Conservation (phyloP, 768 basidiomycete genomes). For the Amanita fuliginea region DNA sequence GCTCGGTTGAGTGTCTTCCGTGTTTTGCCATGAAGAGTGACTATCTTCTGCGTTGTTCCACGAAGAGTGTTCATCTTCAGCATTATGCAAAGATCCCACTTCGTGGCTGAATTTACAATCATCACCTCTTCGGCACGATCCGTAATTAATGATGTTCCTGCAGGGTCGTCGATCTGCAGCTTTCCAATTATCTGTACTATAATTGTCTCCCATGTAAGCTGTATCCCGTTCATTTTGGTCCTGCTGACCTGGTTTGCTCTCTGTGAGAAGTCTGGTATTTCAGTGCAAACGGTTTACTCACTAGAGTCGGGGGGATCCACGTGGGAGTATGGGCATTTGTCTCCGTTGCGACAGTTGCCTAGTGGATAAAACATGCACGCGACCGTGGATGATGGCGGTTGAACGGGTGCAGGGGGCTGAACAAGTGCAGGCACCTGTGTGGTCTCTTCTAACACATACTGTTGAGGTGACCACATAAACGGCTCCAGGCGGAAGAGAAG, state of each 20-base stretch:
- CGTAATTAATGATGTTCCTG: conserved; percentile 13
- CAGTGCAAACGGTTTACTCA: neutral
- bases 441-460: neutral
- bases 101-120: conserved; percentile 17
- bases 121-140: conserved; percentile 12
- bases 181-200: neutral
- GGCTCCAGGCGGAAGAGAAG: conserved; percentile 28
- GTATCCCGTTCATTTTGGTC: neutral
- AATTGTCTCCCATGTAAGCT: neutral
- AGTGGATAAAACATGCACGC: conserved; percentile 24
- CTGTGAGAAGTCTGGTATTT: neutral
- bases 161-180: conserved; percentile 9
- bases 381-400: conserved; percentile 9
- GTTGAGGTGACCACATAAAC: conserved; percentile 13
- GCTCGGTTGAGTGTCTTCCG: too few species aligned
- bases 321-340: conserved; percentile 24
- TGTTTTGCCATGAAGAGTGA: too few species aligned
- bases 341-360: conserved; percentile 28
- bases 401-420: neutral
- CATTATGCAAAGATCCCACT: neutral
- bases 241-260: neutral
- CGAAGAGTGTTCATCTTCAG: neutral
- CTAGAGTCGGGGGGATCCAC: conserved; percentile 10
- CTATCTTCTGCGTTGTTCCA: neutral
- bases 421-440: neutral